Conservation (phyloP, 2,329 filamentous ascomycete genomes). For the Ascochyta fabae region DNA sequence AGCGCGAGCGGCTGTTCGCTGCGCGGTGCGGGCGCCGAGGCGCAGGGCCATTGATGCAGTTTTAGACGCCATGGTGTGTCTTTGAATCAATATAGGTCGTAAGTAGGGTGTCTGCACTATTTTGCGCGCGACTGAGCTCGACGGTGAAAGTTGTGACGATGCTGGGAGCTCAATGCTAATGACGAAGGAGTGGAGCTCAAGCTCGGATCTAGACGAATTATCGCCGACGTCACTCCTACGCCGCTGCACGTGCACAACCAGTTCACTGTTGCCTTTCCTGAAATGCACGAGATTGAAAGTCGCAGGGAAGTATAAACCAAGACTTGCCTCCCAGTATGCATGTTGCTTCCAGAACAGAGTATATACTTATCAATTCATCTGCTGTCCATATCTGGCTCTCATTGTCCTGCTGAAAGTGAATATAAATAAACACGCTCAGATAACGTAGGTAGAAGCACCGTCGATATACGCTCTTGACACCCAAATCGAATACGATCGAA, state of each 20-base stretch:
- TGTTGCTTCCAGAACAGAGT: no score
- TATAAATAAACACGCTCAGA: no score
- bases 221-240: conserved; percentile 31
- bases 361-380: no score
- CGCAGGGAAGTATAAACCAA: no score
- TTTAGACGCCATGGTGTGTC: conserved; percentile 9
- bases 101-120: neutral
- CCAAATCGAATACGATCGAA: no score
- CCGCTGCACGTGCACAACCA: conserved; percentile 15
- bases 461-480: no score
- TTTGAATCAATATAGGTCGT: neutral
- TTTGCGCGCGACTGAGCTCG: neutral
- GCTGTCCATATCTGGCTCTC: no score
- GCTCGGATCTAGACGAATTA: conserved; percentile 29
- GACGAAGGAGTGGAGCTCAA: conserved; percentile 17
- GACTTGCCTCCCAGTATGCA: no score
- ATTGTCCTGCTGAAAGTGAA: no score
- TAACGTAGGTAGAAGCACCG: no score
- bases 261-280: neutral
- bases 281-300: no score
- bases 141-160: neutral
- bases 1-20: conserved; percentile 8
- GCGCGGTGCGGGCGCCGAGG: conserved; percentile 8
- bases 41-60: conserved; percentile 8
- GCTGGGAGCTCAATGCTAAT: neutral